Evolutionary conservation across 1,284 basidiomycete genomes (phyloP).

Genomic region (Heterobasidion annosum): DNA sequence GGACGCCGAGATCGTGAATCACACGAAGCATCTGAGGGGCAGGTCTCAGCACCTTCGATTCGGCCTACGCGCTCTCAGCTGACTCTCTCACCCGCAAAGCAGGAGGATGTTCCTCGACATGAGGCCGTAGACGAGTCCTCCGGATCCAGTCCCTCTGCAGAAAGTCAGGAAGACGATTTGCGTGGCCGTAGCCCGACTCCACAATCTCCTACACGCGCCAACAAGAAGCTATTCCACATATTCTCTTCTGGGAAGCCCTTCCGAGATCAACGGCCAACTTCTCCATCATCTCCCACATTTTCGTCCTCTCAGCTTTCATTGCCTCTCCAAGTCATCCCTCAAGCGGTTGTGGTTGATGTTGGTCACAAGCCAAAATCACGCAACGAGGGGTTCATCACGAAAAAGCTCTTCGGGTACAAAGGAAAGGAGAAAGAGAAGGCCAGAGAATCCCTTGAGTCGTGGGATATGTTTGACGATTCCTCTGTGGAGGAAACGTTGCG

Average conservation of each 20-base stretch:
- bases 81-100: background rate
- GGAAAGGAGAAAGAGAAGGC: conserved; percentile 18
- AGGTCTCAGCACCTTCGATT: background rate
- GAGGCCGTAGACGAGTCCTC: conserved; percentile 5
- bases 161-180: conserved; percentile 4
- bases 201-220: conserved; percentile 6
- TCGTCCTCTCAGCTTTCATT: conserved; percentile 9
- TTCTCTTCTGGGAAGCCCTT: conserved; percentile 8
- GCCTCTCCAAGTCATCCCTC: conserved; percentile 7
- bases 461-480: conserved; percentile 17
- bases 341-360: conserved; percentile 5
- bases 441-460: conserved; percentile 13
- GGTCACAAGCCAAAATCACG: conserved; percentile 10
- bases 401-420: conserved; percentile 21
- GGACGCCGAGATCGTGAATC: background rate
- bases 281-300: conserved; percentile 11
- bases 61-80: background rate
- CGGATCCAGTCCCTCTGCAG: conserved; percentile 6
- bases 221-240: conserved; percentile 8
- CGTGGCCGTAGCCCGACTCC: conserved; percentile 1
- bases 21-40: background rate
- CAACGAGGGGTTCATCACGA: conserved; percentile 18
- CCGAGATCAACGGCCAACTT: conserved; percentile 9
- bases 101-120: background rate
- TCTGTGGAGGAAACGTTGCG: conserved; percentile 4